Evolutionary conservation across 1,284 basidiomycete genomes (phyloP), one percentile per base, ranked within the genome.

Genomic region (Microbotryomycetes sp.): DNA sequence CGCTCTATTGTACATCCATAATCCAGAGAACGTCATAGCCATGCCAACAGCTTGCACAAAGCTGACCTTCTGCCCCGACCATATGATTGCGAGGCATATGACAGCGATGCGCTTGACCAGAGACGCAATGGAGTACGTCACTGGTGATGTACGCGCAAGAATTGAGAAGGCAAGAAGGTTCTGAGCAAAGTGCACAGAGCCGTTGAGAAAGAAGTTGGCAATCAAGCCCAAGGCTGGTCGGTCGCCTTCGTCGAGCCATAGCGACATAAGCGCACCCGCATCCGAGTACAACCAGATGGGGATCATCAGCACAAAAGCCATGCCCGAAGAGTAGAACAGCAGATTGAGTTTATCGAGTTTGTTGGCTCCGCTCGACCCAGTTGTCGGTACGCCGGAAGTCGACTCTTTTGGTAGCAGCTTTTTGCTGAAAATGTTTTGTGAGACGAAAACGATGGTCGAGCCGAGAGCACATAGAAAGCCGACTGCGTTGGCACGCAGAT

Each of bases 401-500:
- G 59, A 58, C 27, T 73, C 71, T 53, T 73, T 71, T 5, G 92
- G 92, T 81, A 99, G 87, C 63, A 98, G 86, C 80, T 97, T 97
- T 78, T 99, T 99, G 82, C 94, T 96, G 77, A 94, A 97, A 72
- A 99, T 97, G 78, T 98, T 98, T 68, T 93, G 93, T 62, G 89
- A 90, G 54, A 99, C 96, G 74, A 98, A 97, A 68, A 99, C 85
- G 62, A 97, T 77, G 26, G 93, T 93, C 16, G 91, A 94, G 45
- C 91, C 91, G 72, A 97, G 91, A 3, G 92, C 91, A 75, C 89
- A 94, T 16, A 93, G 77, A 26, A 97, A 78, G 21, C 92, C 92
- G 51, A 87, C 77, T 5, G 83, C 77, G 75, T 93, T 94, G 5
- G 85, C 84, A 3, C 89, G 88, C 59, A 93, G 79, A 76, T 96